A percentile compares a stretch with the other conserved stretches of the same genome.
These are phyloP conservation scores for Arthroderma sp. DNA, from an alignment of 2,329 filamentous ascomycete species.

Conservation along the genomic window DNA sequence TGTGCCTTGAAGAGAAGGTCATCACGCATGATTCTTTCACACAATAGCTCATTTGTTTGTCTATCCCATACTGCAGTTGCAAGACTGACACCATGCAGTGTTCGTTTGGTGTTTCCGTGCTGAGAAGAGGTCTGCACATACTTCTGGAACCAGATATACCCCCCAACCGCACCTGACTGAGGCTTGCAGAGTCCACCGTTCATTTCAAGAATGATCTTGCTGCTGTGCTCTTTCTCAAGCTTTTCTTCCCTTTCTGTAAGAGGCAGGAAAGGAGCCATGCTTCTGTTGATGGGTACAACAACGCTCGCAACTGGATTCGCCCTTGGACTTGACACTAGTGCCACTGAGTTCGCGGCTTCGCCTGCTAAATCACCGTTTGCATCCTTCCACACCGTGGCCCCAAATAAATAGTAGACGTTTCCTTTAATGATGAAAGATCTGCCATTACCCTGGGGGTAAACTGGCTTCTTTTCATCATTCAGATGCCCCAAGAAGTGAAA, in stretches of 20 bases:
- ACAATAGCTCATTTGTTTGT: conserved; percentile 5
- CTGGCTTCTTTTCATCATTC: conserved; percentile 2
- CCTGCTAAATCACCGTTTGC: neutral
- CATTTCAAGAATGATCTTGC: conserved; percentile 7
- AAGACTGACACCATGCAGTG: conserved; percentile 11
- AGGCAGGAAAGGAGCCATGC: conserved; percentile 7
- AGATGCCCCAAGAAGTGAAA: conserved; percentile 6
- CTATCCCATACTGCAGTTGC: conserved; percentile 8
- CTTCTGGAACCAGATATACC: conserved; percentile 13
- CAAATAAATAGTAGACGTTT: conserved; percentile 10
- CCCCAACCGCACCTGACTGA: conserved; percentile 5
- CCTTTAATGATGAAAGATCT: conserved; percentile 7
- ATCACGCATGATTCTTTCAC: conserved; percentile 4
- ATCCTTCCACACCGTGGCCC: neutral
- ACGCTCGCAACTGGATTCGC: conserved; percentile 1
- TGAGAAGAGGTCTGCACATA: neutral
- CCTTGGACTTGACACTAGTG: conserved; percentile 1
- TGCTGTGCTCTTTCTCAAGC: conserved; percentile 1
- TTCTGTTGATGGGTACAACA: conserved; percentile 5
- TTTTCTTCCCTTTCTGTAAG: conserved; percentile 9
- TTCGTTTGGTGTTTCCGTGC: neutral
- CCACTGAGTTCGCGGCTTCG: conserved; percentile 6
- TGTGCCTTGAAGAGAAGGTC: conserved; percentile 6
- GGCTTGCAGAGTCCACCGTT: conserved; percentile 11
- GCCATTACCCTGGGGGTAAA: conserved; percentile 7